Conservation (phyloP, 352 stramenopile species). For the Globisporangium alternatum region DNA sequence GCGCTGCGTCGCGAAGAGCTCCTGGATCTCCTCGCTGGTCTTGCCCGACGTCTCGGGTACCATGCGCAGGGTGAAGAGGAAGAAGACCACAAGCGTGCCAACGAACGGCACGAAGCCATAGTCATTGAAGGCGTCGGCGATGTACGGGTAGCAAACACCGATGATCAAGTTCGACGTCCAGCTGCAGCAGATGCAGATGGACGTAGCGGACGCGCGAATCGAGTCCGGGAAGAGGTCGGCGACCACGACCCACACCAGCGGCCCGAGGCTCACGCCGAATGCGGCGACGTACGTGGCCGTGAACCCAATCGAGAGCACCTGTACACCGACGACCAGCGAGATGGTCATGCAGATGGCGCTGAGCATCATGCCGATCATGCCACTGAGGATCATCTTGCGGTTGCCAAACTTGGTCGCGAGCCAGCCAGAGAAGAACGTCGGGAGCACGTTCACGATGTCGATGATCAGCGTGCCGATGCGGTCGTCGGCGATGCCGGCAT, state of each 20-base stretch:
- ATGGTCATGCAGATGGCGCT: conserved; percentile 48
- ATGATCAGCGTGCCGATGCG: conserved; percentile 40
- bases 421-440: conserved; percentile 28
- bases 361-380: conserved; percentile 40
- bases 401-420: conserved; percentile 45
- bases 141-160: conserved; percentile 38
- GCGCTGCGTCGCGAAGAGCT: conserved; percentile 15
- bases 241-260: conserved; percentile 34
- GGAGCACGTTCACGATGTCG: conserved; percentile 45
- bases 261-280: conserved; percentile 63
- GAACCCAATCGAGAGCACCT: conserved; percentile 45
- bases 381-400: conserved; percentile 48
- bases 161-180: conserved; percentile 31
- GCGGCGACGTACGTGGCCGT: conserved; percentile 56
- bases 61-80: neutral
- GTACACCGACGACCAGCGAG: conserved; percentile 22
- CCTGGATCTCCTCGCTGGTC: conserved; percentile 29
- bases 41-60: conserved; percentile 25
- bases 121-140: conserved; percentile 28
- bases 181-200: conserved; percentile 31
- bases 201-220: conserved; percentile 37
- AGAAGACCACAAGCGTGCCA: conserved; percentile 22
- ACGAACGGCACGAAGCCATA: conserved; percentile 33
- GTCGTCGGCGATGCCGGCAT: conserved; percentile 34
- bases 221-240: conserved; percentile 43